Evolutionary conservation across 169 alveolate species (phyloP), one percentile per base, ranked within the genome.

Genomic region (Eimeria sp.): DNA sequence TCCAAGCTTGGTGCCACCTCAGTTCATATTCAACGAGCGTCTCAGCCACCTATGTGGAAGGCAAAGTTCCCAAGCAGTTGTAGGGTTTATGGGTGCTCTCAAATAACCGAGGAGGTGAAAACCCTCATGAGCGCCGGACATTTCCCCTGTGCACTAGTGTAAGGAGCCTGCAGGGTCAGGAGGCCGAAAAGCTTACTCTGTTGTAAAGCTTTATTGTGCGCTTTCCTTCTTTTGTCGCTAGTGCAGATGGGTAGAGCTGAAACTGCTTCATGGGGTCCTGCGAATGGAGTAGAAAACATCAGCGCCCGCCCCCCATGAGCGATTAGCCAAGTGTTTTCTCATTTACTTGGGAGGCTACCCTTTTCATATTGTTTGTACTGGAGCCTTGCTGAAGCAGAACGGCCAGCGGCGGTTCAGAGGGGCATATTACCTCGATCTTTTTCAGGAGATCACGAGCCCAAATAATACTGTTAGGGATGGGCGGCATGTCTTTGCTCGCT

Each of bases 381-480:
- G 40, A 34, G 40, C 20, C 18, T 4, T 6, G 3, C 22, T 2
- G 27, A 25, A 20, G 27, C 54, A 34, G n/a, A 27, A 30, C 82
- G n/a, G 54, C 6, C 4, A 57, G 54, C 73, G 13, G n/a, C 22
- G 54, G 2, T 5, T 11, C 57, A 47, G 54, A 57, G 54, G 58
- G 25, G 30, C 27, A 57, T 3, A 9, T 57, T 83, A 75, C 97
- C 90, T 98, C 97, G 76, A 99, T 98, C 91, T 99, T 97, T 95
- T 98, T 97, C 97, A 98, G 98, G 80, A 99, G 97, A 83, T 99
- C 99, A 92, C 99, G 91, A 18, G 99, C 98, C 99, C 99, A 99
- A 61, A 98, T 98, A 96, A 99, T 99, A 97, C 98, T 98, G 34
- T 99, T 99, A 65, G 99, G 99, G 34, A 98, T 99, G 51, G 99